Evolutionary conservation across 176 grass and related monocot species (phyloP).

Genomic region (Zoysia pacifica): DNA sequence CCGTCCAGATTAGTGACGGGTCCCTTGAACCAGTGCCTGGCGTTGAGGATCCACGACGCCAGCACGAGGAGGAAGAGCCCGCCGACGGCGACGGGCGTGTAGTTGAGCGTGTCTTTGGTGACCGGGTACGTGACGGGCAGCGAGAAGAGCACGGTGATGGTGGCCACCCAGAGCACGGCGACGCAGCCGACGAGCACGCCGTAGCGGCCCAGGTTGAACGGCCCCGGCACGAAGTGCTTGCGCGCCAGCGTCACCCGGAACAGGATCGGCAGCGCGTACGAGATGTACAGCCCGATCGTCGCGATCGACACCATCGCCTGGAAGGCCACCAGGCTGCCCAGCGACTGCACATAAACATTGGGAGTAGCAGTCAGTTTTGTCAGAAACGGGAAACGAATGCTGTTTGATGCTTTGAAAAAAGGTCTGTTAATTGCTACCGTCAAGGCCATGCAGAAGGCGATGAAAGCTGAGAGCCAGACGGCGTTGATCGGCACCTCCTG

Average conservation of each 20-base stretch:
- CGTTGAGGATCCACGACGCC: slow-evolving; percentile 55
- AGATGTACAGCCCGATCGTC: slow-evolving; percentile 60
- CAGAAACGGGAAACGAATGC: no score
- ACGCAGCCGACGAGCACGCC: slow-evolving; percentile 44
- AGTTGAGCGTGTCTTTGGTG: slow-evolving; percentile 72
- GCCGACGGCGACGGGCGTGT: slow-evolving; percentile 65
- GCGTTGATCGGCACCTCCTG: slow-evolving; percentile 90
- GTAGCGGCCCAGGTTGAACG: slow-evolving; percentile 65
- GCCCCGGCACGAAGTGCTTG: slow-evolving; percentile 52
- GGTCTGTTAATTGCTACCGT: slow-evolving; percentile 42
- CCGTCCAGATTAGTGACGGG: slow-evolving; percentile 57
- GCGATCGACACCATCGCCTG: slow-evolving; percentile 81
- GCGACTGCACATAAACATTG: slow-evolving; percentile 35
- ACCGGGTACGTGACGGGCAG: slow-evolving; percentile 76
- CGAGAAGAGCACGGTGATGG: slow-evolving; percentile 75
- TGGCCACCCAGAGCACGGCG: slow-evolving; percentile 65
- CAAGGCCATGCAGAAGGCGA: slow-evolving; percentile 83
- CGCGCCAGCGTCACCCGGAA: slow-evolving; percentile 61
- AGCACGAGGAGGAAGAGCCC: slow-evolving; percentile 60
- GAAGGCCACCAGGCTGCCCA: slow-evolving; percentile 75
- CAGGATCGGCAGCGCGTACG: slow-evolving; percentile 68
- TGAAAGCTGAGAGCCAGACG: slow-evolving; percentile 76
- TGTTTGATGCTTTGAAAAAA: not conserved
- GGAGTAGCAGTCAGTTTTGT: no score
- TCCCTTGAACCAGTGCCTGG: slow-evolving; percentile 81